Evolutionary conservation across 768 basidiomycete genomes (phyloP), one percentile per base, ranked within the genome.

Genomic region (Royoungia palumana): DNA sequence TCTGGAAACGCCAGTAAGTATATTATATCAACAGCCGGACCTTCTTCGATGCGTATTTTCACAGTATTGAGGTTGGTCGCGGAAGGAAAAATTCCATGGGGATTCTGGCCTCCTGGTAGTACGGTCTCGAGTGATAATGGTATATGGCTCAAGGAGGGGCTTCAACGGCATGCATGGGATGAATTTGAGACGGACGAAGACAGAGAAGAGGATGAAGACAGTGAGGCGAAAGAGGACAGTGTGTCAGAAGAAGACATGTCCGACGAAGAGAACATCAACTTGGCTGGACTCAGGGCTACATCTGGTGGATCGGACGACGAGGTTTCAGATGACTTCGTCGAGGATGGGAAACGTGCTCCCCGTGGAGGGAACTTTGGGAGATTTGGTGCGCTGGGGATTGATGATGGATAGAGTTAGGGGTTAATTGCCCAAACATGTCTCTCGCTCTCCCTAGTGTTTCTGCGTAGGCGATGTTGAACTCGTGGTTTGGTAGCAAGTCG

Each of bases 1-100:
- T 90, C 94, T 4, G 94, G 93, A 27, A 94, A 94, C 64, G 81
- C 83, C 11, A 83, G 93, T 93, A 64, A 65, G 90, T 79, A 8
- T 45, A n/a, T 48, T 44, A n/a, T 49, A 17, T 27, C 25, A 13
- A 5, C 19, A 27, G 2, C 3, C 36, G 1, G 25, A 5, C 16
- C 19, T n/a, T 20, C 9, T 49, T 8, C 32, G 28, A 20, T 41
- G 22, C 35, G 35, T 43, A 20, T 37, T 34, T 8, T 44, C 5
- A 13, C 47, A 94, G 92, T 94, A 49, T 72, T 96, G 53, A 80
- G 92, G 39, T 68, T 79, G n/a, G 70, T 94, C 21, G 87, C 92
- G 0, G 93, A 96, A 67, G 89, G 87, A 19, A 77, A 74, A 52
- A 73, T 95, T 38, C 71, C 73, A 19, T 96, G 93, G 93, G 87